Evolutionary conservation across 176 grass and related monocot species (phyloP), one percentile per base, ranked within the genome.

Genomic region (Metroxylon sagu): DNA sequence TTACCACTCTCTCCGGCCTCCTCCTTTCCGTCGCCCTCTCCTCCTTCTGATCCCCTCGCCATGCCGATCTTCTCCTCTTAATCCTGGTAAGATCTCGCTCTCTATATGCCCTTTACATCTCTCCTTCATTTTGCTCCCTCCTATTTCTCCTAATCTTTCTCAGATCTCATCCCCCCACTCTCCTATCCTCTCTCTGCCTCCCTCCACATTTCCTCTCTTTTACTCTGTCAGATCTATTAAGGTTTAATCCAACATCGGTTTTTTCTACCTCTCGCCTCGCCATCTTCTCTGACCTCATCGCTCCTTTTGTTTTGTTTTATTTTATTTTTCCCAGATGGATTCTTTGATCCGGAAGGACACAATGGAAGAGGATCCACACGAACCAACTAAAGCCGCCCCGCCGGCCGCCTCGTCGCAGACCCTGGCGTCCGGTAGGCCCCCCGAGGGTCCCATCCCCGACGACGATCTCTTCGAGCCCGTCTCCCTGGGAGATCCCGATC

Each of bases 311-410:
- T 39, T 43, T 43, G 12, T 43, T 43, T 43, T 43, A 3, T 43
- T 43, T 43, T 12, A 2, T 12, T 43, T 12, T 14, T 43, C 21
- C 21, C 35, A 14, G 35, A 43, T 43, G 35, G 12, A 43, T 12
- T 43, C 35, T 14, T 43, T 43, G 35, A 43, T 43, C 35, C 0
- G 10, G 35, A 43, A 57, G 67, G 49, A 76, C 56, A 78, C 56
- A 67, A 97, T 97, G 87, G 87, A 78, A 68, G 84, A 97, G 7
- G 74, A 84, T 71, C 66, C 77, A 66, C 74, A 49, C 29, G 77
- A 77, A 25, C 16, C 72, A 52, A 18, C 18, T 29, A 64, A 69
- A 73, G 58, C 73, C 63, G 80, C 77, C 16, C 63, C 49, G 56
- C 29, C 16, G 48, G 29, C 60, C 43, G 16, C 35, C 35, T 43